Conservation (phyloP, 129 eudicot species). For the Saussurea involucrata region DNA sequence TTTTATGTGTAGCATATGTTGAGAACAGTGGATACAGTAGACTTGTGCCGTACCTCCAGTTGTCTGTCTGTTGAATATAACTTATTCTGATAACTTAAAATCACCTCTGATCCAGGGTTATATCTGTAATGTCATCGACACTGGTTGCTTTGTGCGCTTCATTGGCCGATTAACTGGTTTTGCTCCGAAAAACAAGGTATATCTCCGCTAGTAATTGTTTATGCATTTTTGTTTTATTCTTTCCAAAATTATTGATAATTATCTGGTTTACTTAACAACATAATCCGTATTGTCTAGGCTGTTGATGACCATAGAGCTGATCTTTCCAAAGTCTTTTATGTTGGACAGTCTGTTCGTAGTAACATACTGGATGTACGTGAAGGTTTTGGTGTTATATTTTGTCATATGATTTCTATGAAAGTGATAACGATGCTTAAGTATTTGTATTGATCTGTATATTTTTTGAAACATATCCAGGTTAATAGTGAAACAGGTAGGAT, state of each 20-base stretch:
- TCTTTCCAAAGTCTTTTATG: constrained; percentile 58
- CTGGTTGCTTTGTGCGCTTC: constrained; percentile 91
- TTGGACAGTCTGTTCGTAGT: constrained; percentile 92
- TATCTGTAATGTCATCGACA: constrained; percentile 75
- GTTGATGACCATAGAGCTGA: constrained; percentile 56
- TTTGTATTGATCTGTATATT: not conserved
- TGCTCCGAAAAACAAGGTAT: constrained; percentile 83
- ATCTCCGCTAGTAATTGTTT: not conserved
- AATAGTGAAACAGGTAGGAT: constrained; percentile 59
- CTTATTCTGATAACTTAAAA: constrained; percentile 2
- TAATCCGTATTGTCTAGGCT: constrained; percentile 42
- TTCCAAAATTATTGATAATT: not conserved
- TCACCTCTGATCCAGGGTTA: constrained; percentile 62
- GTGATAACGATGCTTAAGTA: not conserved
- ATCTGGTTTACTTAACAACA: not conserved
- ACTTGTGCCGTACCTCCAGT: not conserved
- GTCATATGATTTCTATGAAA: constrained; percentile 1
- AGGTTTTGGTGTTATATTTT: not conserved
- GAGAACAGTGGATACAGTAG: not conserved
- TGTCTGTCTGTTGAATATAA: constrained; percentile 4
- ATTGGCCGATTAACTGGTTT: constrained; percentile 92
- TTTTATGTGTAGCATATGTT: not conserved
- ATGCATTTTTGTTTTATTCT: not conserved
- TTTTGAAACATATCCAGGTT: constrained; percentile 42
- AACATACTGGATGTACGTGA: constrained; percentile 72